A percentile compares a stretch with the other conserved stretches of the same genome.
phyloP scores from a whole-genome alignment of 2,329 filamentous ascomycete genomes.

The Fusarium aywerte region DNA sequence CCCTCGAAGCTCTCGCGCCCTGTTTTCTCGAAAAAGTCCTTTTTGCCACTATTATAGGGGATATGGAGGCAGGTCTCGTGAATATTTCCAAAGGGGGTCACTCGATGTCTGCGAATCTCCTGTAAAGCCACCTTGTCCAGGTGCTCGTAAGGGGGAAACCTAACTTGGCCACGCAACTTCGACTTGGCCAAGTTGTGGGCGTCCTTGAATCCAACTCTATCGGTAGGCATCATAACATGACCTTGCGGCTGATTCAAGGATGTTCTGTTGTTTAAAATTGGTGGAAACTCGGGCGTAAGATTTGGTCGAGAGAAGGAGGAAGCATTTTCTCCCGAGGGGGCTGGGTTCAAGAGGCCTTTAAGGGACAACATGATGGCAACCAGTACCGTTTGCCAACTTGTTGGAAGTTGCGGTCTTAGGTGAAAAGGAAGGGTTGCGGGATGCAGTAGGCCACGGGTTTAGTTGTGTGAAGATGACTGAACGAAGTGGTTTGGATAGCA shows the following conservation, averaged over 20 bases:
- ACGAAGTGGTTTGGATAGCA: slow-evolving; percentile 39
- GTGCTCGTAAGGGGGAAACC: slow-evolving; percentile 79
- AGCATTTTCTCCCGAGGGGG: slow-evolving; percentile 57
- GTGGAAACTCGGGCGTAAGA: slow-evolving; percentile 45
- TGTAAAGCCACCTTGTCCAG: slow-evolving; percentile 66
- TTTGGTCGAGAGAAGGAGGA: slow-evolving; percentile 52
- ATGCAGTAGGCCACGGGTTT: slow-evolving; percentile 23
- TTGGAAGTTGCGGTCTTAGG: slow-evolving; percentile 2
- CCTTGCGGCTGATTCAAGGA: slow-evolving; percentile 13
- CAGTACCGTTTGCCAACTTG: slow-evolving; percentile 31
- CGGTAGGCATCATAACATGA: slow-evolving; percentile 25
- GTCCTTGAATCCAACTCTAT: slow-evolving; percentile 57
- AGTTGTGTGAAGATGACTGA: slow-evolving; percentile 33
- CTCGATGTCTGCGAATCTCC: slow-evolving; percentile 70
- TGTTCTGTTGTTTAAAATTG: slow-evolving; percentile 20
- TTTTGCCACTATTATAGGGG: slow-evolving; percentile 95
- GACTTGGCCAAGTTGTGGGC: slow-evolving; percentile 61
- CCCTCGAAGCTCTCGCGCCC: slow-evolving; percentile 90
- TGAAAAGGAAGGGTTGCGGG: slow-evolving; percentile 10
- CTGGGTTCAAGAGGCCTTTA: slow-evolving; percentile 73
- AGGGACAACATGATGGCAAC: slow-evolving; percentile 68
- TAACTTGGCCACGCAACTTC: slow-evolving; percentile 73
- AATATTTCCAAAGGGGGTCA: slow-evolving; percentile 74
- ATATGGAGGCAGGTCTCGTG: slow-evolving; percentile 76
- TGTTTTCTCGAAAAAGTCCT: slow-evolving; percentile 86